Base-by-base conservation (phyloP, 305 asterid genomes). In the Fraxinus latifolia region DNA sequence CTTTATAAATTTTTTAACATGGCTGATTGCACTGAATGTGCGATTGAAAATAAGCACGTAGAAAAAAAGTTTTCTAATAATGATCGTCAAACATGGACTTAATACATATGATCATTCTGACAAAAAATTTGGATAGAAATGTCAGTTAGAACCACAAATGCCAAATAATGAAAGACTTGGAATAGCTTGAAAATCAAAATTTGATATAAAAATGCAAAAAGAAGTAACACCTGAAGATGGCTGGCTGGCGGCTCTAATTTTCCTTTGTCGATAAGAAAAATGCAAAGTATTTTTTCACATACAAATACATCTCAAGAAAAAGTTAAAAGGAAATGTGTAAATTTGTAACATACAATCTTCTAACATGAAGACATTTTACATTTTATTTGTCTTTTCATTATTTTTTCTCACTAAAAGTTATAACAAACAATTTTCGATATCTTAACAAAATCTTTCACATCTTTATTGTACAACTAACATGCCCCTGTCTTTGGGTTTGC, bases 1-100 rank as follows among this genome's bases (percentile, higher is more conserved):
- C 79, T 88, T 84, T 91, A 92, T 85, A 71, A 87, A 90, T 1
- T 85, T 86, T 83, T 9, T 87, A 34, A 92, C 86, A 80, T 84
- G 75, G 44, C 85, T 73, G 33, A 85, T 62, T 7, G 99, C 27
- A 25, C 0, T 37, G 2, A 42, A 42, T 0, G 50, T 42, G 4
- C 4, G 14, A 42, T 42, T 42, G 15, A 42, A 42, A 42, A 42
- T 42, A 12, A 42, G 3, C 11, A 42, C 0, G 3, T 42, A 9
- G 2, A 42, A 42, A 42, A 31, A 42, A 42, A 42, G 1, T 42
- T 9, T 39, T 39, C 0, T 8, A 9, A 39, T 36, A 36, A 36
- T 7, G 15, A 42, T 9, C 2, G 50, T 9, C 15, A 42, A 42
- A 42, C 0, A 11, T 11, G 47, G 0, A 2, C 11, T 42, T 42